Conservation (phyloP, 768 basidiomycete genomes). For the Naganishia friedmannii region DNA sequence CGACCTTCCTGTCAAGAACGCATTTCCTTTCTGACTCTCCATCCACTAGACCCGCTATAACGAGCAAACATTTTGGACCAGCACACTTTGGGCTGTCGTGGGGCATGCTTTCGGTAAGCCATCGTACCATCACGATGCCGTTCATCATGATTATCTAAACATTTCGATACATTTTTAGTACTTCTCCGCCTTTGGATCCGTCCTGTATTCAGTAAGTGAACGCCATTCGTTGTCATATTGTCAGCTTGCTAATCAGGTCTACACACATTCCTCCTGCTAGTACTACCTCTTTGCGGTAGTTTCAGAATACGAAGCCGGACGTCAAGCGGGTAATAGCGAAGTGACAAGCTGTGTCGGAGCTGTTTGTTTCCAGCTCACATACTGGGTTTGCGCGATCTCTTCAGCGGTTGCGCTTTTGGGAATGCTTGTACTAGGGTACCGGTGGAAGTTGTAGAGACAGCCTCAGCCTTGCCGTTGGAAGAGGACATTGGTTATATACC, state of each 20-base stretch:
- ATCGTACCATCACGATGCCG: neutral
- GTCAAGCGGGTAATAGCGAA: constrained; percentile 3
- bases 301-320: constrained; percentile 32
- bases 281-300: constrained; percentile 49
- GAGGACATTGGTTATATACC: too few species aligned
- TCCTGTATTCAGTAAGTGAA: constrained; percentile 44
- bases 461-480: too few species aligned
- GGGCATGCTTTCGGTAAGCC: constrained; percentile 46
- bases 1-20: neutral
- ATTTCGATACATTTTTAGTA: constrained; percentile 28
- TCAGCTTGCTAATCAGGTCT: neutral
- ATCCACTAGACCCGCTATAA: constrained; percentile 40
- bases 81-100: constrained; percentile 51
- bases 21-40: neutral
- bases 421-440: constrained; percentile 38
- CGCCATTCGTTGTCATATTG: neutral
- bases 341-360: constrained; percentile 35
- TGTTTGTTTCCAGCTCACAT: constrained; percentile 43
- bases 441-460: constrained; percentile 43
- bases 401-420: constrained; percentile 40
- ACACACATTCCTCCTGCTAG: constrained; percentile 1
- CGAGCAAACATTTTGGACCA: constrained; percentile 36
- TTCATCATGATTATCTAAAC: too few species aligned
- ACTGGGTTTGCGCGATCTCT: constrained; percentile 41
- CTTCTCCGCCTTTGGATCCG: constrained; percentile 48